Base-by-base conservation (phyloP, 2,329 filamentous ascomycete species). In the Colletotrichum nymphaeae region DNA sequence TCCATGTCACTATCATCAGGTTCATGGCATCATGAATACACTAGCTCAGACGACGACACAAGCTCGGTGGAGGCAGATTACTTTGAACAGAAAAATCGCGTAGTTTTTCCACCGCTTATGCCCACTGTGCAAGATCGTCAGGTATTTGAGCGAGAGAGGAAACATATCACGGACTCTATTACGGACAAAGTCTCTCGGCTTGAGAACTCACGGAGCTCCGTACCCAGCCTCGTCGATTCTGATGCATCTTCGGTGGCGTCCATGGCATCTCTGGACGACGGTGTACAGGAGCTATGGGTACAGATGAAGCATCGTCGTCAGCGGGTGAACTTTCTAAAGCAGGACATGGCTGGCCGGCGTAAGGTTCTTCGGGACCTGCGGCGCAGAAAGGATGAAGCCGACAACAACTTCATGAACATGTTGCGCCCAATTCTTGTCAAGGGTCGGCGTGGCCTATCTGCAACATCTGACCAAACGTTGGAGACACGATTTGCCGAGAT, bases 381-480 rank as follows among this genome's bases (percentile, higher is more conserved):
- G 1, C 79, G 75, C 22, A 76, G 74, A 28, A 83, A 80, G 64
- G 80, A 83, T 52, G 78, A 80, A 30, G 79, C 82, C 6, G 84
- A 85, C 62, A 85, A 85, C 74, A 78, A 78, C 1, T 84, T 85
- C 58, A 84, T 85, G 83, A 78, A 79, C 32, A 74, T 82, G 19
- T 74, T 85, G 24, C 79, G 84, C 4, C 83, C 82, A 0, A 77
- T 84, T 28, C 76, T 85, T 4, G 76, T 84, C 24, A 79, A 76
- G 59, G 78, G 77, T 24, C 71, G 74, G 16, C 55, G 64, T 16
- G 75, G 76, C 26, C 60, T 74, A 26, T 66, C 75, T 9, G 71
- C 75, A 8, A 73, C 77, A 16, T 74, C 79, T 1, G 63, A 76
- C 6, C 74, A 78, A 12, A 52, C 77, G 1, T 69, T 85, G 16